Evolutionary conservation across 306 rosid species (phyloP).

Genomic region (Cucumis sativus): DNA sequence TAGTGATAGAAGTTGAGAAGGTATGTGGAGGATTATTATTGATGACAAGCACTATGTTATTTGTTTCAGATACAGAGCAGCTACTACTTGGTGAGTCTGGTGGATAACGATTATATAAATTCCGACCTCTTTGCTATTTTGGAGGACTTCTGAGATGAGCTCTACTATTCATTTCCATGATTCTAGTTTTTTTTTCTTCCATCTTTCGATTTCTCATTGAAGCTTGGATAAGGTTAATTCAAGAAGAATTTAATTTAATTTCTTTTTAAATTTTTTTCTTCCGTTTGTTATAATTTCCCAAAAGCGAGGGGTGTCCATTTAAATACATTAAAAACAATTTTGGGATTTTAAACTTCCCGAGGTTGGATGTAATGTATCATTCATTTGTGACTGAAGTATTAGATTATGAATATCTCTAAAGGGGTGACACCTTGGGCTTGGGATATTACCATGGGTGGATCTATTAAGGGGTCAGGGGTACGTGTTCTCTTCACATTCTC

Average conservation of each 20-base stretch:
- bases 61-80: slow-evolving; percentile 50
- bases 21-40: not conserved
- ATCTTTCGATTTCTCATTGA: not conserved
- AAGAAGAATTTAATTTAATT: not conserved
- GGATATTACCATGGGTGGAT: too few relatives aligned
- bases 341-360: slow-evolving; percentile 5
- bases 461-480: too few relatives aligned
- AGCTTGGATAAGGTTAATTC: not conserved
- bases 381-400: not conserved
- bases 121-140: slow-evolving; percentile 61
- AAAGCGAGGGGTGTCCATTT: not conserved
- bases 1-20: not conserved
- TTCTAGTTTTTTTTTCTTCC: not conserved
- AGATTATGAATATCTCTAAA: not conserved
- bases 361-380: not conserved
- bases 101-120: slow-evolving; percentile 63
- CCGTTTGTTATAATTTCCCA: not conserved
- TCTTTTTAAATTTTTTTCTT: not conserved
- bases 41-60: not conserved
- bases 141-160: slow-evolving; percentile 35
- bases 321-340: not conserved
- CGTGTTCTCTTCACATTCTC: too few relatives aligned
- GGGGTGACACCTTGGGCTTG: not conserved
- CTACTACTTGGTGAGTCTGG: slow-evolving; percentile 92
- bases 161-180: not conserved